Base-by-base conservation (phyloP, 2,329 filamentous ascomycete genomes). In the Aspergillus sp. region DNA sequence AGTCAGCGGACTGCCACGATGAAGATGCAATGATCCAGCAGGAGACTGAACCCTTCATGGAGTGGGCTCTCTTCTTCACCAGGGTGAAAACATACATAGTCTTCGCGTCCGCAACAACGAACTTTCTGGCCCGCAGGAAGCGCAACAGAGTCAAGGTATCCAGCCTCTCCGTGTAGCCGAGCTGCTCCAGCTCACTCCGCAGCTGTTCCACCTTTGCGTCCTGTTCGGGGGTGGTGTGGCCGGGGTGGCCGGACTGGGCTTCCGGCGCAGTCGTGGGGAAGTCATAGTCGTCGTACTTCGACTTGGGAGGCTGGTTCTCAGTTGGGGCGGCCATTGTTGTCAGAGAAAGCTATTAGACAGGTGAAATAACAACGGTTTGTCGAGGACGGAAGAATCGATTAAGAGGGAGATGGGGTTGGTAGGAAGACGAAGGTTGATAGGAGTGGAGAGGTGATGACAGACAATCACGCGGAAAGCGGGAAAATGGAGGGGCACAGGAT, bases 261-360 rank as follows among this genome's bases (percentile, higher is more conserved):
- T 84, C 83, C 50, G 88, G 83, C 44, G 90, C 85, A 58, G 83
- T 87, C 59, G 87, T 90, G 58, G 94, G 94, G 79, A 84, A 97
- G 76, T 97, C 92, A 76, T 94, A 97, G 79, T 95, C 74, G 78
- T 97, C 94, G 81, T 97, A 96, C 78, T 96, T 97, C 72, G 89
- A 82, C 75, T 96, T 87, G 65, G 91, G 75, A 62, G 73, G 60
- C 49, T 69, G 67, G 52, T 70, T 67, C 31, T 68, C 62, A 51
- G 60, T 48, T 40, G 65, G 48, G 43, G 65, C 56, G 43, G 64
- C 64, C 67, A 68, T 73, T 32, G n/a, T 41, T 19, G 17, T 19
- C 3, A 11, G 4, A 17, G 21, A 11, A 17, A 42, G n/a, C 6
- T 17, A 17, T 42, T 49, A 55, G 51, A 59, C 10, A 23, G 21